Conservation (phyloP, 257 asterid genomes). For the Solanum peruvianum region DNA sequence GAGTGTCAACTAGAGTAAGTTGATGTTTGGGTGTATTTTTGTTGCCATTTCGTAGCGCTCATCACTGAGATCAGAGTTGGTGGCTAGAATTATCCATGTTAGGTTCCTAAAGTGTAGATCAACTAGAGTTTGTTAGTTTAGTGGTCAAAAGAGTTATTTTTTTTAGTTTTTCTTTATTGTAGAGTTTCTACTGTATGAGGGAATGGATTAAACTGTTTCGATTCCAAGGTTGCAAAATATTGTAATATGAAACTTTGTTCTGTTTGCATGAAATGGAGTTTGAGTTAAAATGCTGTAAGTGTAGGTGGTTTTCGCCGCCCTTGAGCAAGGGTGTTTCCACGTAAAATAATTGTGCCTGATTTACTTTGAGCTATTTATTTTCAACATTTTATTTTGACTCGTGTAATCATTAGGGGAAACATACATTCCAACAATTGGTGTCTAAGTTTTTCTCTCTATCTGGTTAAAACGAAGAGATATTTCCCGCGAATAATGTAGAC, state of each 20-base stretch:
- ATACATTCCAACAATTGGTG: neutral
- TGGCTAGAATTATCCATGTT: neutral
- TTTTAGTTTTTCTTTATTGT: neutral
- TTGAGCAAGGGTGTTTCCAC: neutral
- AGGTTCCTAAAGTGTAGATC: neutral
- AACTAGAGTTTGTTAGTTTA: neutral
- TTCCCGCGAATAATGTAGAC: too few species aligned
- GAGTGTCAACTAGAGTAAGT: neutral
- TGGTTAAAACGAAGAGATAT: neutral
- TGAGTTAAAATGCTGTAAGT: neutral
- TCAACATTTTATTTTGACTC: neutral
- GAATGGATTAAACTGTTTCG: too few species aligned
- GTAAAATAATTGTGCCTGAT: neutral
- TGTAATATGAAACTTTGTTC: too few species aligned
- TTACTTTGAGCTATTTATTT: neutral
- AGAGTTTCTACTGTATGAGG: too few species aligned
- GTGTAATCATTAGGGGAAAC: neutral
- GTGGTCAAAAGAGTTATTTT: neutral
- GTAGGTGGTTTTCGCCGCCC: neutral
- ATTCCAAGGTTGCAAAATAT: neutral
- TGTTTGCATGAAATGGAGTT: neutral
- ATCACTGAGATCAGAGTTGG: neutral
- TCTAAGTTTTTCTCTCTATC: neutral
- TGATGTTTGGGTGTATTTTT: neutral
- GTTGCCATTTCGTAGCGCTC: neutral